A percentile compares a stretch with the other conserved stretches of the same genome.
Conservation (phyloP, 208 protist species). For the Leishmania lainsoni region DNA sequence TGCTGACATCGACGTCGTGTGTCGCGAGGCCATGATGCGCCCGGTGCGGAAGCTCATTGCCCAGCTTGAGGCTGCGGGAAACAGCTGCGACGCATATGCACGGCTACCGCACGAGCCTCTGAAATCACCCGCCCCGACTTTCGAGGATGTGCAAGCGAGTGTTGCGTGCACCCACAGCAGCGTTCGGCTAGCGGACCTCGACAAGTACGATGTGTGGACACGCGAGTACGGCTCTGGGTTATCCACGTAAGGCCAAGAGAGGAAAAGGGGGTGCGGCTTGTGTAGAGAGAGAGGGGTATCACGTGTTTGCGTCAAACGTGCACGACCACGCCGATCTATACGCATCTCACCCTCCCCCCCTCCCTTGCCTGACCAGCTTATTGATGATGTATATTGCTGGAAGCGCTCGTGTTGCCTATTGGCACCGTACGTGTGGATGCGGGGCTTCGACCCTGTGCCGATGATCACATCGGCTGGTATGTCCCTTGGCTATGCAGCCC, state of each 20-base stretch:
- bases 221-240: slow-evolving; percentile 79
- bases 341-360: neutral
- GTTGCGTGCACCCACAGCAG: slow-evolving; percentile 82
- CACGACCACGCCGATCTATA: neutral
- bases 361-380: neutral
- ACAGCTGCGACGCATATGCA: slow-evolving; percentile 3
- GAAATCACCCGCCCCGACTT: slow-evolving; percentile 50
- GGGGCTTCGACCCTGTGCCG: neutral
- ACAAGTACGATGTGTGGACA: slow-evolving; percentile 73
- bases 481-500: neutral
- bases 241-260: slow-evolving; percentile 45
- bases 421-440: neutral
- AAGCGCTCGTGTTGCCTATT: neutral
- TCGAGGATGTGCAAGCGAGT: slow-evolving; percentile 82
- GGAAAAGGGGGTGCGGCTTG: neutral
- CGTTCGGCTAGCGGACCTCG: slow-evolving; percentile 63
- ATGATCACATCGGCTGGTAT: neutral
- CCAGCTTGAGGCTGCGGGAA: slow-evolving; percentile 56
- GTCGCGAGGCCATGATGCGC: slow-evolving; percentile 93
- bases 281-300: neutral
- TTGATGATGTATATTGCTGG: slow-evolving; percentile 1
- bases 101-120: slow-evolving; percentile 39
- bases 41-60: slow-evolving; percentile 89
- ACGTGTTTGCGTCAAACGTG: neutral
- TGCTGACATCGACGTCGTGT: slow-evolving; percentile 91